Conservation (phyloP, 805 yeast species). For the Cyberlindnera maritima region DNA sequence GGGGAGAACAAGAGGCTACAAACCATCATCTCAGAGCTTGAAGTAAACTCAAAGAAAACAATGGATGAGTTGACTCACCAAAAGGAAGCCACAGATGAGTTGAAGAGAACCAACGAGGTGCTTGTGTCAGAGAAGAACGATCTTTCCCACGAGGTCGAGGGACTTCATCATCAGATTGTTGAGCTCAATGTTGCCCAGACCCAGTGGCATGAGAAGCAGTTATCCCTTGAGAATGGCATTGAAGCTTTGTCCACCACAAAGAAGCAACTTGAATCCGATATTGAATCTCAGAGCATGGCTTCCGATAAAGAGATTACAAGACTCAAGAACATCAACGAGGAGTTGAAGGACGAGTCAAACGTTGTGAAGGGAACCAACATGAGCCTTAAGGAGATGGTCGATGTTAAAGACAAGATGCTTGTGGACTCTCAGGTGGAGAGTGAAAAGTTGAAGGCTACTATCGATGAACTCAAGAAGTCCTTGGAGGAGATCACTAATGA, state of each 20-base stretch:
- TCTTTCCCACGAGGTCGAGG: background rate
- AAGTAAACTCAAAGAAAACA: background rate
- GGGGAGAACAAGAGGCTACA: background rate
- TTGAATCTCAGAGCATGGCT: background rate
- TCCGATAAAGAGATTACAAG: constrained; percentile 2
- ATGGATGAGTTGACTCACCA: background rate
- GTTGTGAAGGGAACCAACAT: constrained; percentile 11
- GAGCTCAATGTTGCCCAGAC: background rate
- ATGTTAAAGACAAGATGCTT: constrained; percentile 10
- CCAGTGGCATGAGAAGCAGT: background rate
- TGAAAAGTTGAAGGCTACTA: background rate
- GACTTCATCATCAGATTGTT: background rate
- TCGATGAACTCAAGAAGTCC: constrained; percentile 9
- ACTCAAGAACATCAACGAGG: constrained; percentile 7
- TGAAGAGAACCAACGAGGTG: background rate
- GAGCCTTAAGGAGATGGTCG: constrained; percentile 16
- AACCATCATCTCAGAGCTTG: background rate
- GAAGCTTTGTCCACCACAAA: background rate
- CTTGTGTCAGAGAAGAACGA: background rate
- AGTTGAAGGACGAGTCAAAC: constrained; percentile 10
- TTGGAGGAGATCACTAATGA: background rate
- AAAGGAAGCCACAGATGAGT: background rate
- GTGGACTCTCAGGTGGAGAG: background rate
- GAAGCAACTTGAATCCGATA: background rate
- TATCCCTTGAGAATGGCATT: background rate